A percentile compares a stretch with the other conserved stretches of the same genome.
Conservation (phyloP, 1,284 basidiomycete genomes). For the Sporisorium scitamineum region DNA sequence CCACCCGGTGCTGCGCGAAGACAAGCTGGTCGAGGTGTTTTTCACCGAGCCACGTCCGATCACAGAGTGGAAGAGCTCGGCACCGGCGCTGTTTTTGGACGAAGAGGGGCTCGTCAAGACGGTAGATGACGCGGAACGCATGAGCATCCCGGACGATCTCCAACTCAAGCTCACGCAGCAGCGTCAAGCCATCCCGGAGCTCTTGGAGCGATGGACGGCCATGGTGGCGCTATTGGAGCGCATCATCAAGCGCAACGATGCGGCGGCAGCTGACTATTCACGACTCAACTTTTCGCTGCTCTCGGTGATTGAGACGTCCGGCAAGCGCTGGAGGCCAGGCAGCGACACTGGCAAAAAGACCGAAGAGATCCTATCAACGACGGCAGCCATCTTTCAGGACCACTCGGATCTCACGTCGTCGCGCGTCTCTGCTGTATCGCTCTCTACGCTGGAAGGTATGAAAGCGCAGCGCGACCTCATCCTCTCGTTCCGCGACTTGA, state of each 20-base stretch:
- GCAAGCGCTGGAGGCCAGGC: conserved; percentile 45
- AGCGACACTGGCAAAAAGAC: conserved; percentile 37
- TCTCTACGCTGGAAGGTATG: conserved; percentile 40
- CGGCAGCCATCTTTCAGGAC: conserved; percentile 36
- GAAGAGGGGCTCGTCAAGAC: conserved; percentile 44
- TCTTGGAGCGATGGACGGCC: conserved; percentile 48
- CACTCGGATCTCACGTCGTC: conserved; percentile 33
- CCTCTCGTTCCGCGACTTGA: conserved; percentile 46
- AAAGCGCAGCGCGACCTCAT: conserved; percentile 54
- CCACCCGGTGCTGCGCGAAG: conserved; percentile 48
- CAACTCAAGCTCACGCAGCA: conserved; percentile 49
- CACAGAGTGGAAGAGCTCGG: conserved; percentile 39
- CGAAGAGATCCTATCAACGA: conserved; percentile 36
- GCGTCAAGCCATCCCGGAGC: conserved; percentile 37
- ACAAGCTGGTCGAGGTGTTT: conserved; percentile 49
- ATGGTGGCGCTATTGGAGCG: conserved; percentile 49
- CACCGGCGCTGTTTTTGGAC: conserved; percentile 47
- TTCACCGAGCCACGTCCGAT: conserved; percentile 41
- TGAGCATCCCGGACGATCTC: conserved; percentile 49
- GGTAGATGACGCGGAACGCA: conserved; percentile 47
- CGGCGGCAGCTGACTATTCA: conserved; percentile 49
- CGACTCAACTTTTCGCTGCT: conserved; percentile 50
- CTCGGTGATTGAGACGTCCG: conserved; percentile 36
- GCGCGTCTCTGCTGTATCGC: conserved; percentile 30
- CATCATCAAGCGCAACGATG: conserved; percentile 49